Percentiles rank a stretch among this genome's conserved stretches.
These are phyloP conservation scores for Trichophyton equinum DNA, from an alignment of 2,329 filamentous ascomycete genomes.

Conservation along the genomic window DNA sequence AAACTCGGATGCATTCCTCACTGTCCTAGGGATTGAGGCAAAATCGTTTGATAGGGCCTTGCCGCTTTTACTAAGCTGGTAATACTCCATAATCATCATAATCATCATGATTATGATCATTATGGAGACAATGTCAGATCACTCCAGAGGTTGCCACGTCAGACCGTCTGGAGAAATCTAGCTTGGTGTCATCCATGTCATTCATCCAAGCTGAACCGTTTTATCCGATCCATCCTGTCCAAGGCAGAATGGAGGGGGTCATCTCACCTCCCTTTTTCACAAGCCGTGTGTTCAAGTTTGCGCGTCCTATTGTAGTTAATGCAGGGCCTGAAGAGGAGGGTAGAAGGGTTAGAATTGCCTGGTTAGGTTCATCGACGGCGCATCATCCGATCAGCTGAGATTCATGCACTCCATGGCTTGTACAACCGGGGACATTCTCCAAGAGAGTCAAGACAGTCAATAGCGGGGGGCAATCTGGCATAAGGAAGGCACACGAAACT, in stretches of 20 bases:
- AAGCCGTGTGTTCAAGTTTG: neutral
- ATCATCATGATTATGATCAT: too few relatives aligned
- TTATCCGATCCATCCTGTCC: neutral
- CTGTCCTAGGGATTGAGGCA: too few relatives aligned
- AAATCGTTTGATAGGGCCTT: neutral
- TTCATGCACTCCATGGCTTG: neutral
- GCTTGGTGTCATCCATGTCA: conserved; percentile 9
- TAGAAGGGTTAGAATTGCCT: conserved; percentile 3
- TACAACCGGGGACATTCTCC: conserved; percentile 4
- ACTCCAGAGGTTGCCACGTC: conserved; percentile 15
- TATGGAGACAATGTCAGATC: conserved; percentile 2
- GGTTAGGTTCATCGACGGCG: neutral
- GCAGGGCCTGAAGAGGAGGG: conserved; percentile 3
- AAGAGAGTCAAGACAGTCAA: neutral
- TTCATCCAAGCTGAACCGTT: neutral
- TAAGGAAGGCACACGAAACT: neutral
- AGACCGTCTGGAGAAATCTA: conserved; percentile 9
- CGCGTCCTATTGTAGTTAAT: too few relatives aligned
- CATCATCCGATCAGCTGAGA: conserved; percentile 8
- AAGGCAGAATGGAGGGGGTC: neutral
- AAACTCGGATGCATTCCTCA: too few relatives aligned
- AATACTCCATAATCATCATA: neutral
- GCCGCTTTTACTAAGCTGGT: neutral
- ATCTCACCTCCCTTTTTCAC: neutral
- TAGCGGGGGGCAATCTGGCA: neutral